These are phyloP conservation scores for Hygrocybe punicea DNA, from an alignment of 768 basidiomycete genomes.

Conservation along the genomic window DNA sequence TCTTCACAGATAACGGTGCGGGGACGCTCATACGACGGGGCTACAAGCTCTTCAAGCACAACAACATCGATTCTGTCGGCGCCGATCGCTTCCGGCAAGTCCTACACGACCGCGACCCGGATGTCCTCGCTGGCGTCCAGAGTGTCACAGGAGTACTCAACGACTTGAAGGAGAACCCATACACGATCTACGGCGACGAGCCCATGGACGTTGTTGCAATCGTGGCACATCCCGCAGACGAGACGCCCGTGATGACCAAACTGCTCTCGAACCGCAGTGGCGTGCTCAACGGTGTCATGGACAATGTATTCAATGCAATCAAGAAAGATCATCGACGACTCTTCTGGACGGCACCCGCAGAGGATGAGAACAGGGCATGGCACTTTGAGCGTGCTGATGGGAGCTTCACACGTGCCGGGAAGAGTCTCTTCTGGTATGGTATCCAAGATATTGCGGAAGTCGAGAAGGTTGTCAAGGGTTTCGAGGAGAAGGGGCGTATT, in stretches of 20 bases:
- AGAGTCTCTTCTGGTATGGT: conserved; percentile 97
- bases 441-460: conserved; percentile 89
- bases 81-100: conserved; percentile 93
- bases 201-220: conserved; percentile 93
- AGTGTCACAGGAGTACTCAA: conserved; percentile 86
- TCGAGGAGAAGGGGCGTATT: conserved; percentile 78
- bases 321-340: conserved; percentile 89
- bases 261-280: conserved; percentile 85
- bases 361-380: conserved; percentile 97
- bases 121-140: conserved; percentile 75
- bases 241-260: conserved; percentile 89
- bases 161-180: conserved; percentile 75
- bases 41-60: conserved; percentile 94
- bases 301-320: conserved; percentile 97
- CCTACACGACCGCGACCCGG: conserved; percentile 92
- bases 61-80: conserved; percentile 76
- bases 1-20: conserved; percentile 97
- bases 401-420: conserved; percentile 91
- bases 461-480: conserved; percentile 72
- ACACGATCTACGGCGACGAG: conserved; percentile 98
- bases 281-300: conserved; percentile 88
- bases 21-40: conserved; percentile 97
- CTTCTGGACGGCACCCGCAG: conserved; percentile 96
- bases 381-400: conserved; percentile 99
- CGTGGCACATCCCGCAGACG: conserved; percentile 85